Percentiles rank a stretch among this genome's conserved stretches.
Conservation (phyloP, 169 alveolate genomes). For the Eimeria maxima region DNA sequence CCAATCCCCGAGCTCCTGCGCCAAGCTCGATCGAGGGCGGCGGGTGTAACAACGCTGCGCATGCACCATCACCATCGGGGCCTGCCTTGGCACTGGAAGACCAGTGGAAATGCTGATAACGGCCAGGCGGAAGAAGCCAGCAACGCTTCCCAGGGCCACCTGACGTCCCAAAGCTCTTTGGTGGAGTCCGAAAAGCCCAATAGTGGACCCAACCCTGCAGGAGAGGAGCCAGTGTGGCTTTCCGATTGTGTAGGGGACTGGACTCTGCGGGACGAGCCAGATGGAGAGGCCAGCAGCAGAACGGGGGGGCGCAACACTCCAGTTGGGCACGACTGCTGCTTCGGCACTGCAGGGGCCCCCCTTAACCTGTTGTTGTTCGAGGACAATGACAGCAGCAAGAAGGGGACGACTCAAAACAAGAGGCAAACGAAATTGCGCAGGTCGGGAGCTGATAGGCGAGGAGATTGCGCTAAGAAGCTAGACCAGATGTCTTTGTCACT, state of each 20-base stretch:
- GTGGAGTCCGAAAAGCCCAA: slow-evolving; percentile 5
- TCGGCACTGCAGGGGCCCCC: slow-evolving; percentile 60
- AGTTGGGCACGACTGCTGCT: slow-evolving; percentile 63
- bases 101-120: slow-evolving; percentile 22
- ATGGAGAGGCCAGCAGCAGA: background rate
- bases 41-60: slow-evolving; percentile 8
- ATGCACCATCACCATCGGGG: slow-evolving; percentile 34
- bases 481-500: slow-evolving; percentile 70
- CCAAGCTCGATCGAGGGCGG: background rate
- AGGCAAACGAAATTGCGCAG: background rate
- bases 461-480: background rate
- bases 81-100: slow-evolving; percentile 46
- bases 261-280: slow-evolving; percentile 61
- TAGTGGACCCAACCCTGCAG: background rate
- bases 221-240: slow-evolving; percentile 28
- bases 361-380: slow-evolving; percentile 65
- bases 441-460: background rate
- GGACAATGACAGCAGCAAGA: slow-evolving; percentile 34
- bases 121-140: background rate
- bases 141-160: slow-evolving; percentile 3
- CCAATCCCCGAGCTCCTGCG: slow-evolving; percentile 17
- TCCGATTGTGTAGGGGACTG: slow-evolving; percentile 59
- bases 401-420: background rate
- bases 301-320: background rate
- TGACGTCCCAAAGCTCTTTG: slow-evolving; percentile 22